Conservation (phyloP, 305 asterid genomes). For the Petunia hybrid region DNA sequence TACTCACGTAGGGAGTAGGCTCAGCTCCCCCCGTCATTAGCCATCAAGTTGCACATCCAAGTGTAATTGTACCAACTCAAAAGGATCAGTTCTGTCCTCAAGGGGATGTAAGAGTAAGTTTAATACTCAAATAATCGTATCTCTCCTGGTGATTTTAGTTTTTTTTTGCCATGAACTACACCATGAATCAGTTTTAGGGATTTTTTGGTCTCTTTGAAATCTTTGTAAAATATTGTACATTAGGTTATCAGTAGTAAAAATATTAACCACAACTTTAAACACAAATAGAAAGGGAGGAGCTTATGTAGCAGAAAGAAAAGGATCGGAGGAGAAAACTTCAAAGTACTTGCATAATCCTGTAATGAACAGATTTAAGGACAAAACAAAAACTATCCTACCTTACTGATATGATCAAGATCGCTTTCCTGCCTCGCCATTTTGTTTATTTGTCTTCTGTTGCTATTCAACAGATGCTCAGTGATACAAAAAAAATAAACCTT, state of each 20-base stretch:
- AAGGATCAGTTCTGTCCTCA: constrained; percentile 5
- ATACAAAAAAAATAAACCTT: background rate
- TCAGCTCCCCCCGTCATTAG: constrained; percentile 12
- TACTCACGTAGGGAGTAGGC: constrained; percentile 15
- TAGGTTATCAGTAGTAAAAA: constrained; percentile 17
- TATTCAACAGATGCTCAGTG: constrained; percentile 10
- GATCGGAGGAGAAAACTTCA: background rate
- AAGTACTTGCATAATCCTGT: background rate
- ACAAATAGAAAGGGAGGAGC: background rate
- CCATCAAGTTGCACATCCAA: constrained; percentile 10
- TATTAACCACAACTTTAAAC: background rate
- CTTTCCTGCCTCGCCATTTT: background rate
- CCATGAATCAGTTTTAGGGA: background rate
- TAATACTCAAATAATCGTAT: background rate
- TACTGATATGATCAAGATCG: background rate
- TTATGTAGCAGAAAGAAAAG: constrained; percentile 9
- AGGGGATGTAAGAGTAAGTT: constrained; percentile 27
- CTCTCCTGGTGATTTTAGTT: background rate
- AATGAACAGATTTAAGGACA: constrained; percentile 4
- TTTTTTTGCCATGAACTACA: background rate
- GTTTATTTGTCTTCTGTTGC: background rate
- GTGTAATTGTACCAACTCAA: background rate
- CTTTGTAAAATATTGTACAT: constrained; percentile 14
- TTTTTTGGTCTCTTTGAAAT: no score
- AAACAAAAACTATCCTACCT: background rate